Evolutionary conservation across 352 stramenopile genomes (phyloP), one percentile per base, ranked within the genome.

Genomic region (Nothophytophthora sp.): DNA sequence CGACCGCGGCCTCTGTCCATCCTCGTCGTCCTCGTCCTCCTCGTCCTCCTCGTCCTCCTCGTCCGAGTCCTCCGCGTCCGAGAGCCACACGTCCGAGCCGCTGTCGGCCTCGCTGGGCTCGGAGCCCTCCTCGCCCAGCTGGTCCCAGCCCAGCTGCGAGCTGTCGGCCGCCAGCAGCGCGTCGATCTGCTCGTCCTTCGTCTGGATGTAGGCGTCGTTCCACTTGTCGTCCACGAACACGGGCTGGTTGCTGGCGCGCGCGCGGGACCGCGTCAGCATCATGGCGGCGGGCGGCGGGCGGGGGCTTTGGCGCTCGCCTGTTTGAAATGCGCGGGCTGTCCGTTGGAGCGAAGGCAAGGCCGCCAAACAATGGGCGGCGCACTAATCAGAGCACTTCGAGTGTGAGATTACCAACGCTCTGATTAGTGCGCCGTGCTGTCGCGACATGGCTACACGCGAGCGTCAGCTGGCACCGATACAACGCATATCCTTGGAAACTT

Each of bases 111-210:
- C 38, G 0, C 44, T 55, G n/a, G 36, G 56, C 29, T 81, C 63
- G 25, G 51, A 70, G 20, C 52, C 62, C 43, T 81, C 69, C 42
- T 67, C 66, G 23, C 76, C 64, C 16, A 67, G 53, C 12, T 86
- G 63, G 28, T 86, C 74, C 80, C 78, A 91, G 27, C 64, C 50
- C 16, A 54, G 54, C 35, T 77, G 61, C 39, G 75, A 63, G 37
- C 66, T 50, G 49, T 75, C 63, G 39, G 69, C 62, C 30, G 75
- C 70, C 50, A 87, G 50, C 47, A 88, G 64, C 22, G 80, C 79
- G 50, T 90, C 82, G 51, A 93, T 90, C 73, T 91, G 71, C 66
- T 93, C 80, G 58, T 93, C 82, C 53, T 90, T 90, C 8, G 76
- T 73, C 60, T 84, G 69, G 48, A 93, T 90, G 60, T 89, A 93